Evolutionary conservation across 1,139 yeast species (phyloP).

Genomic region (Kurtzmaniella quercitrusa): DNA sequence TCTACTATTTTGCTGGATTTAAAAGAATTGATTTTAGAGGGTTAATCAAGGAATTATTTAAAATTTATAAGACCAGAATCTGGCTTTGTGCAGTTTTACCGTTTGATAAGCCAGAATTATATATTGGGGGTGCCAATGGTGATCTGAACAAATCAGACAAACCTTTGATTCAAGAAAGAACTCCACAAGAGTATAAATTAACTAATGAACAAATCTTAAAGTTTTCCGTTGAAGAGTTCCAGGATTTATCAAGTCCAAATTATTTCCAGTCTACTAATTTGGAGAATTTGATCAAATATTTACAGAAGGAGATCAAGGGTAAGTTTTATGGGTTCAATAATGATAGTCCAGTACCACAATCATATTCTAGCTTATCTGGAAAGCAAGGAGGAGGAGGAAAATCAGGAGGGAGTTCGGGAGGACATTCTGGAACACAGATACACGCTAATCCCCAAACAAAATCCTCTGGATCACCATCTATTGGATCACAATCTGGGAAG

Average conservation of each 20-base stretch:
- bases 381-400: neutral
- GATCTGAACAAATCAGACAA: conserved; percentile 1
- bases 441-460: neutral
- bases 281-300: conserved; percentile 30
- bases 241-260: conserved; percentile 29
- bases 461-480: neutral
- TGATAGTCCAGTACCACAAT: conserved; percentile 8
- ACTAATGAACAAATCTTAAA: conserved; percentile 38
- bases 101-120: conserved; percentile 30
- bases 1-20: conserved; percentile 74
- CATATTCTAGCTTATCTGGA: neutral
- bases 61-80: conserved; percentile 90
- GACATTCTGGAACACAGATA: neutral
- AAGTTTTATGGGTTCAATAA: conserved; percentile 41
- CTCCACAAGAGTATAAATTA: conserved; percentile 41
- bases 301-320: conserved; percentile 33
- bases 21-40: conserved; percentile 90
- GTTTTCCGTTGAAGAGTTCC: conserved; percentile 37
- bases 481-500: conserved; percentile 5
- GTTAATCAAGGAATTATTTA: conserved; percentile 84
- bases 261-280: conserved; percentile 43
- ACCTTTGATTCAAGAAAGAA: conserved; percentile 10
- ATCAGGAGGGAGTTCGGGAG: neutral
- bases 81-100: conserved; percentile 89
- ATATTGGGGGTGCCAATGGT: conserved; percentile 13